Conservation (phyloP, 2,329 filamentous ascomycete genomes). For the Byssothecium circinans region DNA sequence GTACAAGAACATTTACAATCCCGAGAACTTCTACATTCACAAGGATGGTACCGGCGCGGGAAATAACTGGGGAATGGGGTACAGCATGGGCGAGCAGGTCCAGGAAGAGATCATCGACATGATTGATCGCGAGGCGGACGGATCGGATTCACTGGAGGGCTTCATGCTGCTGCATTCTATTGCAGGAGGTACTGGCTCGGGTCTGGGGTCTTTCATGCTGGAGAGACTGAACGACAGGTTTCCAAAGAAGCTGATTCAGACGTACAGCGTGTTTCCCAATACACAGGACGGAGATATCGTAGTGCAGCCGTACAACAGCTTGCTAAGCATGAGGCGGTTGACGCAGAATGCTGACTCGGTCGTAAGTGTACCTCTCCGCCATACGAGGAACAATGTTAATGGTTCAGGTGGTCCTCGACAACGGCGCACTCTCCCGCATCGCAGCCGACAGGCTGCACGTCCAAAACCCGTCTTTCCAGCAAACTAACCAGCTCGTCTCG, state of each 20-base stretch:
- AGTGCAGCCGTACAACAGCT: conserved; percentile 96
- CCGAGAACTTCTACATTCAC: conserved; percentile 97
- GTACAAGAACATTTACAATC: conserved; percentile 99
- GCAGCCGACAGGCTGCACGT: conserved; percentile 93
- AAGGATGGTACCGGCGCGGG: conserved; percentile 92
- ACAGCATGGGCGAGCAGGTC: conserved; percentile 86
- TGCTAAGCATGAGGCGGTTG: conserved; percentile 85
- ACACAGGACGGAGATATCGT: conserved; percentile 90
- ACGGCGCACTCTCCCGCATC: conserved; percentile 89
- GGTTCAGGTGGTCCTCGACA: conserved; percentile 78
- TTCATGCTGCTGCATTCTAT: conserved; percentile 99
- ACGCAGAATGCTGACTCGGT: conserved; percentile 98
- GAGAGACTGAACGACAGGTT: conserved; percentile 96
- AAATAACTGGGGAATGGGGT: conserved; percentile 98
- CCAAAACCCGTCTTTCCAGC: conserved; percentile 92
- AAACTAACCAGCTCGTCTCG: conserved; percentile 92
- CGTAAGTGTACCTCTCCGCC: conserved; percentile 47
- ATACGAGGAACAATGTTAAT: conserved; percentile 20
- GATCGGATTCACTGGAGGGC: conserved; percentile 94
- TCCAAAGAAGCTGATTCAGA: conserved; percentile 98
- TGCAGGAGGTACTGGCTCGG: conserved; percentile 92
- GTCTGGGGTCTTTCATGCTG: conserved; percentile 91
- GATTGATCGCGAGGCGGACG: conserved; percentile 97
- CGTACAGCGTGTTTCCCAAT: conserved; percentile 97
- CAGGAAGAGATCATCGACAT: conserved; percentile 99